These are phyloP conservation scores for Globisporangium megalacanthum DNA, from an alignment of 352 stramenopile genomes.

Conservation along the genomic window DNA sequence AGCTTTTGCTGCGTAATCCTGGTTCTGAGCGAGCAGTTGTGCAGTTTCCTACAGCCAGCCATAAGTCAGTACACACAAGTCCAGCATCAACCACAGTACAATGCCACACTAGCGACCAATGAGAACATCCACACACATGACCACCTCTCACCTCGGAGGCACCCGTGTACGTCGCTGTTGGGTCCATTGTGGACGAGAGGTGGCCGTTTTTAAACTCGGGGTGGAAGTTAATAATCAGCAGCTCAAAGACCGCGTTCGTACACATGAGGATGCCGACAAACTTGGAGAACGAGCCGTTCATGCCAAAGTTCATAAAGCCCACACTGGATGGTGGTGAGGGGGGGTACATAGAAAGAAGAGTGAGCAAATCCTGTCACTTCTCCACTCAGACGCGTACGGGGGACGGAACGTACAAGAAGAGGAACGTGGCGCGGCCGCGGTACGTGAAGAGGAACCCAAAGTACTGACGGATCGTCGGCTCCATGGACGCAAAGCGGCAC, in stretches of 20 bases:
- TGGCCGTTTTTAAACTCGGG: constrained; percentile 79
- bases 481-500: constrained; percentile 85
- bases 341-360: not conserved
- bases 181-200: constrained; percentile 70
- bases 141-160: constrained; percentile 32
- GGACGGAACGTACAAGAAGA: constrained; percentile 51
- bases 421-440: constrained; percentile 73
- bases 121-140: too few species aligned
- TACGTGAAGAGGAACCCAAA: constrained; percentile 90
- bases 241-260: constrained; percentile 64
- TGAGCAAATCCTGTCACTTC: not conserved
- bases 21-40: constrained; percentile 54
- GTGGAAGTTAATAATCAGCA: constrained; percentile 79
- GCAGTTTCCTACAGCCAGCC: constrained; percentile 37
- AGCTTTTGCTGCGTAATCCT: constrained; percentile 49
- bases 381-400: not conserved
- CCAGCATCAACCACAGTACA: too few species aligned
- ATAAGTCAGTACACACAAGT: not conserved
- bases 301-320: constrained; percentile 87
- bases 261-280: constrained; percentile 79
- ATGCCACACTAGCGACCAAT: not conserved
- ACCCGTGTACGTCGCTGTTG: constrained; percentile 59
- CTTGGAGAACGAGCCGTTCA: constrained; percentile 62
- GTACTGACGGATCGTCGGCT: constrained; percentile 76
- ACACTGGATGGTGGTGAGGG: constrained; percentile 22